Evolutionary conservation across 164 flowering plant species (phyloP).

Genomic region (Warburgia ugandensis): DNA sequence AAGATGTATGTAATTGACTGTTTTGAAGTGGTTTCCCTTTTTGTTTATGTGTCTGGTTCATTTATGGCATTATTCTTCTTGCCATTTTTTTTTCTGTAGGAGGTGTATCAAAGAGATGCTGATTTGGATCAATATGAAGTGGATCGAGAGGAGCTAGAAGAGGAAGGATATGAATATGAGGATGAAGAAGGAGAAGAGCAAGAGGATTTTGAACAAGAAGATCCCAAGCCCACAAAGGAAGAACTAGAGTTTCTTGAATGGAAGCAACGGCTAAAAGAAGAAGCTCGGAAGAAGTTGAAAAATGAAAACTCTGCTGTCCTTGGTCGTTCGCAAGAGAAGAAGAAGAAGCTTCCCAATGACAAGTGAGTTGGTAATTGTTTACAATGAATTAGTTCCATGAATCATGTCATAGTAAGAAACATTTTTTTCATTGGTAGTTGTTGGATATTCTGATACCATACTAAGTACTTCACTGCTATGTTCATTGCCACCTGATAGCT

Average conservation of each 20-base stretch:
- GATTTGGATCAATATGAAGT: neutral
- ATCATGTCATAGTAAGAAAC: no score
- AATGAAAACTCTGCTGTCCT: neutral
- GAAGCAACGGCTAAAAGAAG: neutral
- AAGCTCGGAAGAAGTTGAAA: neutral
- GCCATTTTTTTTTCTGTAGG: neutral
- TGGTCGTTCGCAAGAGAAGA: neutral
- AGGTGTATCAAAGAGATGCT: neutral
- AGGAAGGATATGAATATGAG: no score
- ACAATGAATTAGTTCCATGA: no score
- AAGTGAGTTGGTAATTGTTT: no score
- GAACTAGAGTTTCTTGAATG: neutral
- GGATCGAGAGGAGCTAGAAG: neutral
- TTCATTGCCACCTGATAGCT: no score
- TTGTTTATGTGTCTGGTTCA: no score
- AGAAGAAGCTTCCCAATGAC: neutral
- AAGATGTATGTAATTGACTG: neutral
- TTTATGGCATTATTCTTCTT: neutral
- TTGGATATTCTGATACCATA: no score
- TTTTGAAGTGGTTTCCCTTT: neutral
- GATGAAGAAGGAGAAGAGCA: neutral
- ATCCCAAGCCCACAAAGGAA: neutral
- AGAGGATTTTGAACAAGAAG: neutral
- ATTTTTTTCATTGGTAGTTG: no score
- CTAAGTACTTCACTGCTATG: no score